These are phyloP conservation scores for Obelidium mucronatum DNA, from an alignment of 192 early-diverging fungal species.

Conservation along the genomic window DNA sequence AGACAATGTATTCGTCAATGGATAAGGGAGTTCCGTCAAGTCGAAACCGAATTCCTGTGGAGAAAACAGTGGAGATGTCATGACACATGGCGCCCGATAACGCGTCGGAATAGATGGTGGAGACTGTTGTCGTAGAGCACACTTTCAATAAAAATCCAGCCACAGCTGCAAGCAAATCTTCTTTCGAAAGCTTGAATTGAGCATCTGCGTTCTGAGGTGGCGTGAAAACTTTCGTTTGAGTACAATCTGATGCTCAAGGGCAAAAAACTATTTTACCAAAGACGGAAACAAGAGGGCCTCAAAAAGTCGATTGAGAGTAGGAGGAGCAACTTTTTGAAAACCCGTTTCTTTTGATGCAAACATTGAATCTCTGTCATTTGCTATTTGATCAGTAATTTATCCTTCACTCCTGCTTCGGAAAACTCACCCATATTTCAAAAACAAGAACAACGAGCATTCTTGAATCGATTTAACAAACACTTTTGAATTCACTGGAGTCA, in stretches of 20 bases:
- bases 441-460: slow-evolving; percentile 66
- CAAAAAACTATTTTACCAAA: slow-evolving; percentile 12
- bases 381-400: no score
- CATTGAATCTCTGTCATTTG: no score
- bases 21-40: slow-evolving; percentile 1
- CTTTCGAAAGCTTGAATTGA: not conserved
- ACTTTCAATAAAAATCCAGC: slow-evolving; percentile 34
- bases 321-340: slow-evolving; percentile 17
- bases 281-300: slow-evolving; percentile 30
- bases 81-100: slow-evolving; percentile 15
- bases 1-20: not conserved
- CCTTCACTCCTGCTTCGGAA: no score
- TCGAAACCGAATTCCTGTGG: not conserved
- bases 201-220: slow-evolving; percentile 15
- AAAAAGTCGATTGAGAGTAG: not conserved
- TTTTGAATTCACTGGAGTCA: slow-evolving; percentile 54
- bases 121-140: slow-evolving; percentile 25
- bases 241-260: not conserved
- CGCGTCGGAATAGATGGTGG: slow-evolving; percentile 4
- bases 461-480: slow-evolving; percentile 67
- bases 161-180: not conserved
- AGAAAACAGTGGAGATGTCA: not conserved
- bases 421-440: slow-evolving; percentile 34
- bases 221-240: not conserved
- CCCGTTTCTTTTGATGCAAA: not conserved